Conservation (phyloP, 108 stramenopile species). For the Discostella stelligeroides region DNA sequence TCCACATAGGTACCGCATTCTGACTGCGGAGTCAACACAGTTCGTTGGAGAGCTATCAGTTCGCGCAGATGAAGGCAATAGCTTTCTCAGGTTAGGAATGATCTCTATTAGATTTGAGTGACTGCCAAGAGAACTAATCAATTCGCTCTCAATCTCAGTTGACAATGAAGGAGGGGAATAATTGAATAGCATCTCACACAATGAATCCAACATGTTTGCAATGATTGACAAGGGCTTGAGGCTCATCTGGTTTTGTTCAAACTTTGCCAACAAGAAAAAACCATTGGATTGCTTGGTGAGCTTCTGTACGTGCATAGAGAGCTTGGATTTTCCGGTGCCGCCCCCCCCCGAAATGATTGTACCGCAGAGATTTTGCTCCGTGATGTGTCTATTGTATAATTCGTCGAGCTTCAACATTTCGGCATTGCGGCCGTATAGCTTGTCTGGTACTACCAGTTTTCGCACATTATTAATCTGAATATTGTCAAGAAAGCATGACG, state of each 20-base stretch:
- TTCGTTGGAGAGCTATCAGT: too few relatives aligned
- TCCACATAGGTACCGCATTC: too few relatives aligned
- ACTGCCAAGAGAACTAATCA: constrained; percentile 21
- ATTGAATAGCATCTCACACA: constrained; percentile 18
- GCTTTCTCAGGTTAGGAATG: constrained; percentile 20
- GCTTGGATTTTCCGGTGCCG: constrained; percentile 32
- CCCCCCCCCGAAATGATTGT: constrained; percentile 20
- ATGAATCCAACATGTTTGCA: constrained; percentile 9
- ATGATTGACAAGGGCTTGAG: constrained; percentile 24
- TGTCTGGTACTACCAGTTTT: constrained; percentile 5
- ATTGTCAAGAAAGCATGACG: constrained; percentile 29
- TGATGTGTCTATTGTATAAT: constrained; percentile 7
- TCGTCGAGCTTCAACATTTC: constrained; percentile 12
- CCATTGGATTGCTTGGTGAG: constrained; percentile 6
- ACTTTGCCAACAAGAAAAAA: constrained; percentile 23
- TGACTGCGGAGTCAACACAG: too few relatives aligned
- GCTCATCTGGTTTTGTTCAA: constrained; percentile 22
- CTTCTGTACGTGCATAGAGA: constrained; percentile 9
- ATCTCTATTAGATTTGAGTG: neutral
- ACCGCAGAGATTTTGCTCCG: constrained; percentile 1
- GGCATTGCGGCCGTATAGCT: constrained; percentile 30
- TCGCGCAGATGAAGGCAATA: constrained; percentile 15
- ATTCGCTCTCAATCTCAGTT: neutral
- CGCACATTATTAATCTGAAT: neutral
- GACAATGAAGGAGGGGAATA: constrained; percentile 2